Evolutionary conservation across 1,139 yeast genomes (phyloP), one percentile per base, ranked within the genome.

Genomic region (Blastobotrys raffinosifermentans): DNA sequence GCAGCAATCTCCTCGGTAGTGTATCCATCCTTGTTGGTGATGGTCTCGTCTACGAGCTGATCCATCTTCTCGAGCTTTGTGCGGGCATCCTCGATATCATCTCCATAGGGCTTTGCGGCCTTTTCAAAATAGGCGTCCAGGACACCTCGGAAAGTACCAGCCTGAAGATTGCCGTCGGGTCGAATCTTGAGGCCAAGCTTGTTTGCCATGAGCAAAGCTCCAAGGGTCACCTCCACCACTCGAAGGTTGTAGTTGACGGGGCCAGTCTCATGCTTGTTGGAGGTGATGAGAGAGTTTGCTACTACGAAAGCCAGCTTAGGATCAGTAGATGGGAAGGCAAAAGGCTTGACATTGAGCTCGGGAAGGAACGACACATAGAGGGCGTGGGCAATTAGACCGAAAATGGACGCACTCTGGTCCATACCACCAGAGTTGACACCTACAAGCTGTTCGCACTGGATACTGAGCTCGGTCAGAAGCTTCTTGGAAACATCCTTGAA

Each of bases 371-470:
- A 75, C 30, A 80, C 77, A 46, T 73, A 69, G 43, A 80, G 58
- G 1, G 81, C 82, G 48, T 79, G 75, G 43, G 68, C 70, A 31
- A 60, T 64, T 49, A 73, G 76, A n/a, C 87, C 87, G 49, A 73
- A 79, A 17, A 80, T 70, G 2, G 82, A 73, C 2, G 89, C 87
- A 45, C 81, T 71, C 60, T 80, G 89, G 55, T 80, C 89, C 83
- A 80, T 74, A 30, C 89, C 89, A 17, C 89, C 89, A 30, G 80
- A 76, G 54, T 78, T 80, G 38, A 80, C 81, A 17, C 89, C 89
- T 31, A 80, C 75, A 40, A 75, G 77, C 59, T 80, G 85, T 54
- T 80, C 89, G 34, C 80, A 75, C 14, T 75, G 78, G 38, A 77
- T 80, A 9, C 86, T 77, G 39, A 80, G 75, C 44, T 64, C 61